phyloP scores from a whole-genome alignment of 2,329 filamentous ascomycete genomes.

The Fusarium bactridioides region DNA sequence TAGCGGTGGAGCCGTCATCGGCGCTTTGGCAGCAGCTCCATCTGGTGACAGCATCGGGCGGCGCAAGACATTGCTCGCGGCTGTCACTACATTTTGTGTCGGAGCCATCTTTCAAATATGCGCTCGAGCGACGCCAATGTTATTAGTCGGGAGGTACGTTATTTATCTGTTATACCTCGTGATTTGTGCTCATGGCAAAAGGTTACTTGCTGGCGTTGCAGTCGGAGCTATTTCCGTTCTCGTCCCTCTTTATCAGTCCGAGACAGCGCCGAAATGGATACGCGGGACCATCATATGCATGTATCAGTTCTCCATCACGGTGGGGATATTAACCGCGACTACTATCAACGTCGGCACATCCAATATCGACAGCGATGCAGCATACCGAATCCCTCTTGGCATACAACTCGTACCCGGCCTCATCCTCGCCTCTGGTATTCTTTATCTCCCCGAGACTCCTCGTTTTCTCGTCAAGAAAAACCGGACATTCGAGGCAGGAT shows the following conservation, averaged over 20 bases:
- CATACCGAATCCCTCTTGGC: constrained; percentile 81
- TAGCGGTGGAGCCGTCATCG: constrained; percentile 80
- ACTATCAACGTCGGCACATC: constrained; percentile 74
- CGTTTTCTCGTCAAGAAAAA: constrained; percentile 78
- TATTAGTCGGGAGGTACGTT: constrained; percentile 69
- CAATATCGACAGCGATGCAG: constrained; percentile 61
- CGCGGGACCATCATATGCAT: constrained; percentile 77
- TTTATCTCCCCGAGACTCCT: constrained; percentile 79
- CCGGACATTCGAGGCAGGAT: constrained; percentile 69
- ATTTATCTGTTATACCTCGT: rapidly evolving
- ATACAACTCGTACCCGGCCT: constrained; percentile 79
- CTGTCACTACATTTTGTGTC: constrained; percentile 71
- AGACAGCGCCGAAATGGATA: constrained; percentile 85
- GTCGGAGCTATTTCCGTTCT: constrained; percentile 76
- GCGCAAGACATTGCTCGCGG: constrained; percentile 72
- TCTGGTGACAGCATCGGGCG: constrained; percentile 75
- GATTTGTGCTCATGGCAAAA: constrained; percentile 35
- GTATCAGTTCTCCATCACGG: constrained; percentile 79
- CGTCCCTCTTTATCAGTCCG: constrained; percentile 82
- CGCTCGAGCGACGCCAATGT: constrained; percentile 65
- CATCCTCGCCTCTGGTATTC: constrained; percentile 72
- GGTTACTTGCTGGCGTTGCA: constrained; percentile 74
- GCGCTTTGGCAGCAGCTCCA: constrained; percentile 74
- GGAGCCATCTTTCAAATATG: constrained; percentile 77
- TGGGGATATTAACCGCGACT: constrained; percentile 72